Evolutionary conservation across 345 rosid genomes (phyloP).

Genomic region (Eucalyptus pumila): DNA sequence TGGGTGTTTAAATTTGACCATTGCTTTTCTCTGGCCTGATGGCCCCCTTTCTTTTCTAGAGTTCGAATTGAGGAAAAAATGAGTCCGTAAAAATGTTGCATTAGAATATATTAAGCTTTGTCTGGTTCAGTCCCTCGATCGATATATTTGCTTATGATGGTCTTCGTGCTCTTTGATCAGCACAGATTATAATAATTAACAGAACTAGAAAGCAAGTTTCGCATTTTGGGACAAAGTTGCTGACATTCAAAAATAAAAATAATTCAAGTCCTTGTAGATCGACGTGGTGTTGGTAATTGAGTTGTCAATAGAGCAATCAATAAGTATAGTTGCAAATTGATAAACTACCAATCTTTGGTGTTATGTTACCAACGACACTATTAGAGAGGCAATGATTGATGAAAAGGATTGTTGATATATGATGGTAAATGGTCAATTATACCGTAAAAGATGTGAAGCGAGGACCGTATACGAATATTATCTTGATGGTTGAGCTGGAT

Average conservation of each 20-base stretch:
- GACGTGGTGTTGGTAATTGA: neutral
- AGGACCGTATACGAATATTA: neutral
- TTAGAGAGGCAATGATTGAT: fast-evolving
- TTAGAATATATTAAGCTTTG: too few species aligned
- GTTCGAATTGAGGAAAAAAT: too few species aligned
- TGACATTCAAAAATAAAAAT: neutral
- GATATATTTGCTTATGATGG: too few species aligned
- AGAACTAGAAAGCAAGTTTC: too few species aligned
- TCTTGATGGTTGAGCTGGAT: neutral
- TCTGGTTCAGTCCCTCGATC: too few species aligned
- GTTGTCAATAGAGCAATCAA: neutral
- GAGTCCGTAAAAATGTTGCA: too few species aligned
- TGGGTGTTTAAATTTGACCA: too few species aligned
- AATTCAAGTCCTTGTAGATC: neutral
- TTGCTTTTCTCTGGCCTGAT: too few species aligned
- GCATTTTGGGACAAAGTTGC: too few species aligned
- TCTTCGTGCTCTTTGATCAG: too few species aligned
- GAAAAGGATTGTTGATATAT: neutral
- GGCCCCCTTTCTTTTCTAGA: too few species aligned
- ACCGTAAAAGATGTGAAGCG: neutral
- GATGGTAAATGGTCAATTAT: neutral
- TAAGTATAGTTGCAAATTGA: neutral
- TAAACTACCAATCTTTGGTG: neutral
- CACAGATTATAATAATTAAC: too few species aligned
- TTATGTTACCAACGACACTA: neutral